Evolutionary conservation across 2,329 filamentous ascomycete species (phyloP).

Genomic region (Ceratocystis huliohia): DNA sequence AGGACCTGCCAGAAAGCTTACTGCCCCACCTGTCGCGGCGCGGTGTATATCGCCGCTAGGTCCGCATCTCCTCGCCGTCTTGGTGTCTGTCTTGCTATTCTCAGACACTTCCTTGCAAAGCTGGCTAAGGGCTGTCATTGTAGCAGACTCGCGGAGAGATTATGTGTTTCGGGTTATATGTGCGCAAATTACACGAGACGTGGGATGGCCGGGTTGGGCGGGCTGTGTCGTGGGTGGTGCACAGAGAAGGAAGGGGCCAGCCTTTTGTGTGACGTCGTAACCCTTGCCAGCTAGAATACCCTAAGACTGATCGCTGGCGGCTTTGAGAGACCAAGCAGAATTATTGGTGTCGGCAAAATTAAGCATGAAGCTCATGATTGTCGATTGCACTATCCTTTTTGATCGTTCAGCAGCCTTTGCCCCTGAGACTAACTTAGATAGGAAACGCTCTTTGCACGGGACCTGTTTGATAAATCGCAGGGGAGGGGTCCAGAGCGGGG

Average conservation of each 20-base stretch:
- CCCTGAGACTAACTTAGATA: conserved; percentile 14
- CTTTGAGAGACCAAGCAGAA: neutral
- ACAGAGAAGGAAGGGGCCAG: neutral
- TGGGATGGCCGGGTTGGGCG: neutral
- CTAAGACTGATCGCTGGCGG: neutral
- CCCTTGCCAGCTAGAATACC: neutral
- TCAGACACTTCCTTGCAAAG: neutral
- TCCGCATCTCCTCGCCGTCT: neutral
- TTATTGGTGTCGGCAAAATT: neutral
- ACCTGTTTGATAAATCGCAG: conserved; percentile 1
- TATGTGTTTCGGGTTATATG: conserved; percentile 3
- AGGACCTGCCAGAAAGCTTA: conserved; percentile 7
- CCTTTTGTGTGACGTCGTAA: neutral
- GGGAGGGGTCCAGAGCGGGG: neutral
- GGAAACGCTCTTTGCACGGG: conserved; percentile 9
- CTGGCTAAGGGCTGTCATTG: neutral
- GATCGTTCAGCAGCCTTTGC: neutral
- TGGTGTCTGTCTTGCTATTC: neutral
- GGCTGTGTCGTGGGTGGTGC: neutral
- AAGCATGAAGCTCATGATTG: neutral
- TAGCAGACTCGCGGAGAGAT: neutral
- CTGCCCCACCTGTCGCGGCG: neutral
- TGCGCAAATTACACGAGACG: conserved; percentile 8
- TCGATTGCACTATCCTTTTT: neutral
- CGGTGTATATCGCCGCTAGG: neutral